Evolutionary conservation across 202 grass and related monocot species (phyloP).

Genomic region (Zizania palustris): DNA sequence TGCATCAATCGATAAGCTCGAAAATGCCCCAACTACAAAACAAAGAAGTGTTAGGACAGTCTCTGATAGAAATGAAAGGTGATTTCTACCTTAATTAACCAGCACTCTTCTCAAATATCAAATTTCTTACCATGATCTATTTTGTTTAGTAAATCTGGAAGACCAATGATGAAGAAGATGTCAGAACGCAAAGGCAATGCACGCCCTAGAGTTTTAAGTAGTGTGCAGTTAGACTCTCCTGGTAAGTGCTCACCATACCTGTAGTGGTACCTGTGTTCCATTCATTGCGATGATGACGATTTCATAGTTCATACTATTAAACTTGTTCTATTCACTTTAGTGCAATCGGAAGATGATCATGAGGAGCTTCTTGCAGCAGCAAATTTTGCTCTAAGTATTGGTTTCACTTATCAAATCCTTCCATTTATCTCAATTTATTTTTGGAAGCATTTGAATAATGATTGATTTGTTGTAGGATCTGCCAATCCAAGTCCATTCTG

Average conservation of each 20-base stretch:
- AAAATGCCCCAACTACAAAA: slow-evolving; percentile 67
- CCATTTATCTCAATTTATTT: slow-evolving; percentile 8
- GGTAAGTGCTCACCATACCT: slow-evolving; percentile 48
- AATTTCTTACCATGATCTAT: slow-evolving; percentile 42
- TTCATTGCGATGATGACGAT: slow-evolving; percentile 28
- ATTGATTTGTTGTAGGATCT: slow-evolving; percentile 57
- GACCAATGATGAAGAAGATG: slow-evolving; percentile 74
- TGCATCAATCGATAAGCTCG: slow-evolving; percentile 70
- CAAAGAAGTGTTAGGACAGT: slow-evolving; percentile 80
- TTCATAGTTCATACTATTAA: slow-evolving; percentile 13
- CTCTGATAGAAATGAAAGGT: slow-evolving; percentile 81
- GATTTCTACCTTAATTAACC: slow-evolving; percentile 43
- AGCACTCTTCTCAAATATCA: slow-evolving; percentile 2
- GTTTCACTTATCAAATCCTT: slow-evolving; percentile 46
- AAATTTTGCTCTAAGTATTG: slow-evolving; percentile 71
- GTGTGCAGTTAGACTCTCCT: slow-evolving; percentile 54
- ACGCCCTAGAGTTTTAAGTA: slow-evolving; percentile 54
- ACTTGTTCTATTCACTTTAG: slow-evolving; percentile 61
- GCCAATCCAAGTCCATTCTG: slow-evolving; percentile 59
- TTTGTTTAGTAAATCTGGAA: slow-evolving; percentile 75
- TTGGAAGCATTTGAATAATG: slow-evolving; percentile 22
- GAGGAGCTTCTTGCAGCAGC: slow-evolving; percentile 79
- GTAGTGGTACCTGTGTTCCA: background rate
- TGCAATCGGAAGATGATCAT: slow-evolving; percentile 76
- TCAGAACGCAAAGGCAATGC: slow-evolving; percentile 73